Base-by-base conservation (phyloP, 2,329 filamentous ascomycete genomes). In the Boeremia exigua region DNA sequence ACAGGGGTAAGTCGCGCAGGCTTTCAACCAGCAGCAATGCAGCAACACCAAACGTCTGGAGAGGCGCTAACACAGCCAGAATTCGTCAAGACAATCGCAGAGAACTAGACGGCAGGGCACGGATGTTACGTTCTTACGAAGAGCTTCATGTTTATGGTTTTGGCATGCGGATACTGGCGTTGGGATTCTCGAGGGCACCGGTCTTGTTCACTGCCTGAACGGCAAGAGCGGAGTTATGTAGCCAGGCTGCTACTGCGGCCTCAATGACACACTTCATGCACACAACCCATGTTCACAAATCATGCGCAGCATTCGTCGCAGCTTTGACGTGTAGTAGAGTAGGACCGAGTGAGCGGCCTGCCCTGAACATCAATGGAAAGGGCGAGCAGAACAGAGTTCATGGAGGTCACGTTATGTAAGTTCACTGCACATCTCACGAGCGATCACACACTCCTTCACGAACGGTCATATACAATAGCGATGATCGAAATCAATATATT, bases 1-100 rank as follows among this genome's bases (percentile, higher is more conserved):
- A 99, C 79, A 93, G 90, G 65, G 92, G 92, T 95, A 82, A 62
- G 87, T 66, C 11, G 23, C 30, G 32, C 19, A 23, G 19, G 19
- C 19, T 19, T 11, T 15, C 2, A 23, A 42, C 15, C 19, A 29
- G 17, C 7, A 46, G 37, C 11, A 6, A 10, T 8, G 23, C 23
- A 15, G 4, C 12, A 4, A 30, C 25, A 27, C 12, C 11, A 14
- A 8, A 12, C 14, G 19, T 8, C 36, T 33, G 28, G 47, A 37
- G 3, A 10, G 17, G 7, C 15, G 46, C 62, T 65, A 60, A 66
- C 50, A 5, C 14, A 12, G n/a, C 53, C 65, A 75, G 72, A 75
- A 55, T 74, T 75, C 42, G 73, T 75, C 56, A 75, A 74, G 71
- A 74, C 71, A 49, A 74, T 75, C 59, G 70, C 71, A 10, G 72